Evolutionary conservation across 108 stramenopile genomes (phyloP), one percentile per base, ranked within the genome.

Genomic region (Fragilaria radians): DNA sequence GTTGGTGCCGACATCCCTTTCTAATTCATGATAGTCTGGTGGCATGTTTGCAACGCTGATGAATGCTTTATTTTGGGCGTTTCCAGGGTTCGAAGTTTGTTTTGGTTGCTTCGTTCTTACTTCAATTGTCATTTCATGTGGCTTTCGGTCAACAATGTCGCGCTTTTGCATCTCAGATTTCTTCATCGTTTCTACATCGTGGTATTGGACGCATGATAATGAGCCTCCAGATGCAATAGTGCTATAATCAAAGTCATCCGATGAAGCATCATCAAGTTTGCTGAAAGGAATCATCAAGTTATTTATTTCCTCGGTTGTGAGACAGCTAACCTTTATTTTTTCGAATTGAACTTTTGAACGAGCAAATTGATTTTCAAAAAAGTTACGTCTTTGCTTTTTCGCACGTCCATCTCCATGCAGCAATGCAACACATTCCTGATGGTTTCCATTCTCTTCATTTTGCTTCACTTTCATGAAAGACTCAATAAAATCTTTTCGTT

Each of bases 401-500:
- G 23, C 24, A 19, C 22, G 50, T 51, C 19, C 22, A 24, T 21
- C 17, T 7, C 24, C 24, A 19, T 25, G 50, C 22, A n/a, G n/a
- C n/a, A n/a, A n/a, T n/a, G n/a, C n/a, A n/a, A n/a, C n/a, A n/a
- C 7, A 19, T 51, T 7, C 22, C 24, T 25, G 17, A 51, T 51
- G 17, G 50, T 25, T 7, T 21, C 7, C 7, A 5, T 51, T 7
- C 17, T 21, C 23, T 7, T 25, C 50, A 51, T 19, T 21, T 7
- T 9, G 9, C 22, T 51, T 25, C 7, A 5, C 9, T 7, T 11
- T 11, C 14, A 42, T 7, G 14, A 52, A 52, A 18, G 22, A 18
- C 52, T 71, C 70, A 4, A 82, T 67, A 48, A 89, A 89, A 17
- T 63, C 61, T 60, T 69, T 79, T 1, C 81, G 78, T 47, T 69